These are phyloP conservation scores for Erodium texanum DNA, from an alignment of 441 rosid species.

Conservation along the genomic window DNA sequence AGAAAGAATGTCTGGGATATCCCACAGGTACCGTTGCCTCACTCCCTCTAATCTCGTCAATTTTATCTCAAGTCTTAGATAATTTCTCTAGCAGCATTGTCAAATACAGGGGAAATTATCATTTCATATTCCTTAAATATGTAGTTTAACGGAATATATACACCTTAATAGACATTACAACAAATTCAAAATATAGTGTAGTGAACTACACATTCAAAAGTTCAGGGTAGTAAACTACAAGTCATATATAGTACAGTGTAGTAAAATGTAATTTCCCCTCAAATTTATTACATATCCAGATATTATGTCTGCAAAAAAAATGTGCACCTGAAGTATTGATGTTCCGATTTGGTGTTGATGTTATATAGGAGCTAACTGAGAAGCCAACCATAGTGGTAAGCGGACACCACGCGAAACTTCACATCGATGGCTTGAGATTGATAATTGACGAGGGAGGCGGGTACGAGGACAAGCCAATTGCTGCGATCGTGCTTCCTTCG, in stretches of 20 bases:
- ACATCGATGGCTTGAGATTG: conserved; percentile 64
- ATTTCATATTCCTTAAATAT: too few relatives aligned
- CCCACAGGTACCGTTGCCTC: conserved; percentile 44
- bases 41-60: neutral
- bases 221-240: too few relatives aligned
- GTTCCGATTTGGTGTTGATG: conserved; percentile 1
- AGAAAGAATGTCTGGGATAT: conserved; percentile 68
- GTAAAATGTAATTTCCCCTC: too few relatives aligned
- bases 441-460: conserved; percentile 86
- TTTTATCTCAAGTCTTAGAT: neutral
- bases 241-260: too few relatives aligned
- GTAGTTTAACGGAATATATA: too few relatives aligned
- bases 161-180: too few relatives aligned
- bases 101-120: too few relatives aligned
- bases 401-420: conserved; percentile 77
- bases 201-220: too few relatives aligned
- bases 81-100: neutral
- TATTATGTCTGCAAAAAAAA: neutral
- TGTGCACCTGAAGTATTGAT: conserved; percentile 7
- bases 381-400: conserved; percentile 55
- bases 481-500: conserved; percentile 63
- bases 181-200: too few relatives aligned
- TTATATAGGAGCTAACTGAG: conserved; percentile 37
- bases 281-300: neutral
- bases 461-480: conserved; percentile 46